Percentiles rank a stretch among this genome's conserved stretches.
These are phyloP conservation scores for Brasilioporus rufonigricans DNA, from an alignment of 768 basidiomycete species.

Conservation along the genomic window DNA sequence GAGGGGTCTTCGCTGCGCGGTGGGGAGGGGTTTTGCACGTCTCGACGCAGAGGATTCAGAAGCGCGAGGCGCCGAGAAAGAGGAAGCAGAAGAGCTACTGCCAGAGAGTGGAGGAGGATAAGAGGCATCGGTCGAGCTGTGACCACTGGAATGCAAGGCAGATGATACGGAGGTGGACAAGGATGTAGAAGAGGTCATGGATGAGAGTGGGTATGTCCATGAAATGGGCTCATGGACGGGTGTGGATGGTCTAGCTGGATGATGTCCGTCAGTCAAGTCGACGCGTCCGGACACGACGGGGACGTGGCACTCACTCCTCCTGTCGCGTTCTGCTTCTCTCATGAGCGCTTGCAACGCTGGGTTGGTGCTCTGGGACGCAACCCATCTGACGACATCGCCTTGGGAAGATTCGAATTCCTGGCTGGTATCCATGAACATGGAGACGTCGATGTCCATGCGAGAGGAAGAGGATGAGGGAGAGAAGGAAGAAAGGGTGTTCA, in stretches of 20 bases:
- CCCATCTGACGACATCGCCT: constrained; percentile 24
- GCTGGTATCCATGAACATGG: constrained; percentile 14
- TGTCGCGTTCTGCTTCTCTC: constrained; percentile 27
- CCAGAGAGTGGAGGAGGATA: constrained; percentile 6
- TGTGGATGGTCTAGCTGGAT: constrained; percentile 17
- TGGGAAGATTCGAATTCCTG: constrained; percentile 6
- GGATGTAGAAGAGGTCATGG: constrained; percentile 5
- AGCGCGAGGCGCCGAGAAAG: background rate
- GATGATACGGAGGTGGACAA: constrained; percentile 6
- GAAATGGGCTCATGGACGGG: constrained; percentile 10
- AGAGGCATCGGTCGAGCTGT: constrained; percentile 3
- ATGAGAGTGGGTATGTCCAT: constrained; percentile 15
- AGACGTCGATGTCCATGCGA: background rate
- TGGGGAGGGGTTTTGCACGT: constrained; percentile 7
- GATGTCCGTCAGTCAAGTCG: background rate
- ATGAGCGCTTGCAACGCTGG: constrained; percentile 26
- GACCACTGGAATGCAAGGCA: constrained; percentile 3
- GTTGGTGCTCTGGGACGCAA: constrained; percentile 23
- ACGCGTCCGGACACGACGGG: background rate
- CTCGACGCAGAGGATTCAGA: constrained; percentile 4
- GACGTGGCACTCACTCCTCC: constrained; percentile 13
- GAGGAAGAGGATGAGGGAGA: background rate
- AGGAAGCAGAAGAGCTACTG: constrained; percentile 2
- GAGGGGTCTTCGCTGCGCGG: constrained; percentile 14
- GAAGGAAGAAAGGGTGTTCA: background rate